A percentile compares a stretch with the other conserved stretches of the same genome.
Evolutionary conservation across 345 rosid genomes (phyloP).

Genomic region (Arabidopsis suecica): DNA sequence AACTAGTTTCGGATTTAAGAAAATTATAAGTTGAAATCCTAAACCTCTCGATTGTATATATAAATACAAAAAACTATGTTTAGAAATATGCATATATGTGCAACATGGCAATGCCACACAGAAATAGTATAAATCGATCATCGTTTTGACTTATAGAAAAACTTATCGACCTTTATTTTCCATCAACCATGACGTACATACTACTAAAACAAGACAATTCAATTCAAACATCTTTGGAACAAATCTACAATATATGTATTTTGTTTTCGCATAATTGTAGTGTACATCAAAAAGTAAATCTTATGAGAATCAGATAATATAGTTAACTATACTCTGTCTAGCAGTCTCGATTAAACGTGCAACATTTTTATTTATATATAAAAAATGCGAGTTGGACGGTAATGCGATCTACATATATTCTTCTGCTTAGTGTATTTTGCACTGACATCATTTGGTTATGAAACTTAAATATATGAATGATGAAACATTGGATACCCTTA

Average conservation of each 20-base stretch:
- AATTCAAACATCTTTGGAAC: not conserved
- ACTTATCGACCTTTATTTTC: not conserved
- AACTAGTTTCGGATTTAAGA: not conserved
- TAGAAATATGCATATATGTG: not conserved
- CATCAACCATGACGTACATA: conserved; percentile 4
- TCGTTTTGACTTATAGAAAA: not conserved
- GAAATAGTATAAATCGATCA: not conserved
- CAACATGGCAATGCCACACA: not conserved
- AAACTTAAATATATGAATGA: conserved; percentile 24
- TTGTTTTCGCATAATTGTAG: conserved; percentile 30
- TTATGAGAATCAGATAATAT: conserved; percentile 16
- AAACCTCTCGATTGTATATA: not conserved
- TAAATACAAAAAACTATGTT: not conserved
- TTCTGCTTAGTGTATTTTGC: conserved; percentile 31
- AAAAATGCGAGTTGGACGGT: conserved; percentile 38
- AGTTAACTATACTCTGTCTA: not conserved
- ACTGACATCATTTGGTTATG: conserved; percentile 37
- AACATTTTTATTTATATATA: conserved; percentile 19
- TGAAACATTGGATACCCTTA: conserved; percentile 44
- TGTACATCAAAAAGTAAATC: conserved; percentile 31
- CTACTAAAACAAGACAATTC: not conserved
- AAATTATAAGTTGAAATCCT: not conserved
- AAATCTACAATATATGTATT: conserved; percentile 15
- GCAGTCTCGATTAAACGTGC: conserved; percentile 40
- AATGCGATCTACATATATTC: conserved; percentile 51